Percentiles rank a stretch among this genome's conserved stretches.
Conservation (phyloP, 495 filamentous ascomycete species). For the Aspergillus asperescens region DNA sequence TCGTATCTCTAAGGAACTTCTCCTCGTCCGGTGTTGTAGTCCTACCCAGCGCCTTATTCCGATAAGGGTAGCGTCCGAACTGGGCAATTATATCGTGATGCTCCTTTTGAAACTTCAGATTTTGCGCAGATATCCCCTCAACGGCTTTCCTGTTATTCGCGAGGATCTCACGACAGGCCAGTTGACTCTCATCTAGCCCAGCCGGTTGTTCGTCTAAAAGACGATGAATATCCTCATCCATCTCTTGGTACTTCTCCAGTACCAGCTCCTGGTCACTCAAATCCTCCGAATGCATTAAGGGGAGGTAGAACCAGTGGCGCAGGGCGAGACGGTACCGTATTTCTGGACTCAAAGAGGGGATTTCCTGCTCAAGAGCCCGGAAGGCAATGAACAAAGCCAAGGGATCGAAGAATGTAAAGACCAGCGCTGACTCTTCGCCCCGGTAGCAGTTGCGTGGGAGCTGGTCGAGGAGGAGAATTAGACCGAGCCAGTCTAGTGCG, state of each 20-base stretch:
- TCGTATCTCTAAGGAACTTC: constrained; percentile 3
- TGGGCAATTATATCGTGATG: constrained; percentile 8
- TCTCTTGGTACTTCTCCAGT: constrained; percentile 18
- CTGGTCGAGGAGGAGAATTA: constrained; percentile 29
- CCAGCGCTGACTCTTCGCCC: constrained; percentile 24
- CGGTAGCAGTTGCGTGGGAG: constrained; percentile 33
- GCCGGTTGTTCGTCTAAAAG: background rate
- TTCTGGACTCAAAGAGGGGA: constrained; percentile 16
- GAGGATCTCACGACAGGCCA: background rate
- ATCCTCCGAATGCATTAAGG: constrained; percentile 32
- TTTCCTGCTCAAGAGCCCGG: constrained; percentile 14
- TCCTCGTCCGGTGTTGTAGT: constrained; percentile 5
- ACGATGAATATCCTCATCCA: background rate
- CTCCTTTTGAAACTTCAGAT: constrained; percentile 5
- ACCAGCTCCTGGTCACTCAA: constrained; percentile 24
- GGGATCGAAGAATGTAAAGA: constrained; percentile 29
- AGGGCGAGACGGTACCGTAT: constrained; percentile 26
- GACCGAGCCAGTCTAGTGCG: constrained; percentile 22
- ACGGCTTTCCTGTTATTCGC: background rate
- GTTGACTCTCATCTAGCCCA: background rate
- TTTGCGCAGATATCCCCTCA: background rate
- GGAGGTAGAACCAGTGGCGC: constrained; percentile 31
- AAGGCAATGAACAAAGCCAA: constrained; percentile 24
- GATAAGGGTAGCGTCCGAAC: constrained; percentile 12
- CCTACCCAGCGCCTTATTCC: constrained; percentile 5